These are phyloP conservation scores for Leucocoprinus leucothites DNA, from an alignment of 768 basidiomycete species.

Conservation along the genomic window DNA sequence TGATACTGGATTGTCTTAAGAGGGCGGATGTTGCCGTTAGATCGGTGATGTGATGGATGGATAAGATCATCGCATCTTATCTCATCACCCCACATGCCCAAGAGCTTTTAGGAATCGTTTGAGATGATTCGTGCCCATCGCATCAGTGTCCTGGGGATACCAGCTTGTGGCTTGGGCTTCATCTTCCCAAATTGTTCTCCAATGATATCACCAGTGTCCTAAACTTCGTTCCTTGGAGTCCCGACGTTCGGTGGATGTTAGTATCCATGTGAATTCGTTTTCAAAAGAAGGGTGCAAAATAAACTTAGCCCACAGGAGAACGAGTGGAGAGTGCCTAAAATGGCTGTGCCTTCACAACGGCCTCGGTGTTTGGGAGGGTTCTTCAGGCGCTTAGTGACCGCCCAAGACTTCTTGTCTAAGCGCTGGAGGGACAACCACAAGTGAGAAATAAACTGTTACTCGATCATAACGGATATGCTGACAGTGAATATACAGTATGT, in stretches of 20 bases:
- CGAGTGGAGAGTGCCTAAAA: not conserved
- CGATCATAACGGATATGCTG: not conserved
- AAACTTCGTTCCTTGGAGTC: too few species aligned
- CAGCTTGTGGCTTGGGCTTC: not conserved
- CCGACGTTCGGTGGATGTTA: not conserved
- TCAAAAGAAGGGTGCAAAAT: constrained; percentile 3
- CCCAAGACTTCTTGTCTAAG: too few species aligned
- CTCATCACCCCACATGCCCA: not conserved
- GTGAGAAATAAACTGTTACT: not conserved
- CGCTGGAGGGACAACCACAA: not conserved
- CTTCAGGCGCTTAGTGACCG: too few species aligned
- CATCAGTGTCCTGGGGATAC: not conserved
- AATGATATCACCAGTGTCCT: not conserved
- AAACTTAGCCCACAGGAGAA: constrained; percentile 1
- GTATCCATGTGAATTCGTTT: not conserved
- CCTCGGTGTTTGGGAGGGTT: not conserved
- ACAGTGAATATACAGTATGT: constrained; percentile 1
- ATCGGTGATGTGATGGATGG: not conserved
- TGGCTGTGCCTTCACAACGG: not conserved
- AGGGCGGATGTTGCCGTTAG: not conserved
- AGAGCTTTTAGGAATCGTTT: not conserved
- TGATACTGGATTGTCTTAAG: not conserved
- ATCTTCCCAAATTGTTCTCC: not conserved
- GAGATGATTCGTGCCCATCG: not conserved
- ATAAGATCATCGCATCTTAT: constrained; percentile 4